Percentiles rank a stretch among this genome's conserved stretches.
Evolutionary conservation across 331 rosid species (phyloP).

Genomic region (Malus hybrid): DNA sequence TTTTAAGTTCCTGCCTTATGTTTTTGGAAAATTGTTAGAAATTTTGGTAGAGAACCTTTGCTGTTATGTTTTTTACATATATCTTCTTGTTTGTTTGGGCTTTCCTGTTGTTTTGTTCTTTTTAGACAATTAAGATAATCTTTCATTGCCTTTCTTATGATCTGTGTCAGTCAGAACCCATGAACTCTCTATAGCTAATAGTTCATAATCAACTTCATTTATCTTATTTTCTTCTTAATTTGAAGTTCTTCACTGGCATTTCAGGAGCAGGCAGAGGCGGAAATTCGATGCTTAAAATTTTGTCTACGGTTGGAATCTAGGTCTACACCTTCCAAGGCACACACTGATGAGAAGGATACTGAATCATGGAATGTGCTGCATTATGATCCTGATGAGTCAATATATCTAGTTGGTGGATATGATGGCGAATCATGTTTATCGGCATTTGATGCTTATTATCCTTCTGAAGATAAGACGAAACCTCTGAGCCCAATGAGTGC

Average conservation of each 20-base stretch:
- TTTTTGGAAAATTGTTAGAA: not conserved
- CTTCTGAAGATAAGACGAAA: conserved; percentile 41
- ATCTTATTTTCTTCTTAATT: not conserved
- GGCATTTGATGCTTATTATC: conserved; percentile 40
- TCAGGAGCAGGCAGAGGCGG: conserved; percentile 34
- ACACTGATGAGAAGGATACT: conserved; percentile 18
- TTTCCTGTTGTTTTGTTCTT: not conserved
- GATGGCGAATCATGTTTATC: conserved; percentile 50
- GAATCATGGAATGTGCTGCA: conserved; percentile 18
- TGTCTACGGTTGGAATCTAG: not conserved
- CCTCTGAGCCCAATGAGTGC: conserved; percentile 32
- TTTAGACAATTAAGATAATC: not conserved
- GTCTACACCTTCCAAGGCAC: conserved; percentile 12
- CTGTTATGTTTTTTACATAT: not conserved
- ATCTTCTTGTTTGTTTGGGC: not conserved
- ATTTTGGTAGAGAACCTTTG: too few relatives aligned
- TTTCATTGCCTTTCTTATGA: not conserved
- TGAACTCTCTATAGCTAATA: not conserved
- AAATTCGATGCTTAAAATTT: conserved; percentile 39
- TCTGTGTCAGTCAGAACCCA: not conserved
- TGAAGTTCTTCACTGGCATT: conserved; percentile 11
- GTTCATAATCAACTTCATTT: not conserved
- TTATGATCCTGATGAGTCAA: conserved; percentile 49
- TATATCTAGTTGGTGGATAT: conserved; percentile 67
- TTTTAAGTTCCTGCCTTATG: not conserved